phyloP scores from a whole-genome alignment of 2,329 filamentous ascomycete species.

The Microdochium trichocladiopsis region DNA sequence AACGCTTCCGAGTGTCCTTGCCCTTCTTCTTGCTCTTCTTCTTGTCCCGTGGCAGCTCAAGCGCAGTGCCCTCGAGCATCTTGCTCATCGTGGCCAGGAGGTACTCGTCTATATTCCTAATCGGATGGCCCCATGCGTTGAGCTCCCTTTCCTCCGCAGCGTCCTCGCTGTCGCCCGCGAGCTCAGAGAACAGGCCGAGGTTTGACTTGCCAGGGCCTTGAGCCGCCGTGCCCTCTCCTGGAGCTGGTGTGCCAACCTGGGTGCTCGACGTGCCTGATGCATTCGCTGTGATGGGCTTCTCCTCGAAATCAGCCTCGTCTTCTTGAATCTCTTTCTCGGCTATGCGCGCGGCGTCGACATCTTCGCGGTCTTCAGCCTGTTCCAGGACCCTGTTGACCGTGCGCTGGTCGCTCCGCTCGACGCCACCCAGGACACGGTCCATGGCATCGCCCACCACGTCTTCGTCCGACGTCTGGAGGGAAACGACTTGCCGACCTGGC shows the following conservation, averaged over 20 bases:
- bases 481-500: slow-evolving; percentile 61
- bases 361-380: slow-evolving; percentile 86
- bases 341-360: slow-evolving; percentile 78
- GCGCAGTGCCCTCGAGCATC: slow-evolving; percentile 48
- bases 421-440: slow-evolving; percentile 71
- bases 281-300: slow-evolving; percentile 41
- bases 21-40: slow-evolving; percentile 55
- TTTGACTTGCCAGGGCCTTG: slow-evolving; percentile 22
- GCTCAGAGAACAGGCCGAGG: slow-evolving; percentile 28
- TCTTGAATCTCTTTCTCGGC: slow-evolving; percentile 86
- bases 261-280: slow-evolving; percentile 43
- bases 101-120: slow-evolving; percentile 65
- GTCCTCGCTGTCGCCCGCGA: slow-evolving; percentile 23
- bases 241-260: slow-evolving; percentile 38
- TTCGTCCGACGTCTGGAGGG: slow-evolving; percentile 47
- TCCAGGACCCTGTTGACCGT: slow-evolving; percentile 69
- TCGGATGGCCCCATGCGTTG: slow-evolving; percentile 51
- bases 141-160: slow-evolving; percentile 36
- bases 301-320: slow-evolving; percentile 79
- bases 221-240: slow-evolving; percentile 26
- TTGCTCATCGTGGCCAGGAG: slow-evolving; percentile 64
- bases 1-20: slow-evolving; percentile 48
- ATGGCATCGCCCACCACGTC: slow-evolving; percentile 57
- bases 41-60: slow-evolving; percentile 59
- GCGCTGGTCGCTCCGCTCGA: slow-evolving; percentile 53